Evolutionary conservation across 768 basidiomycete genomes (phyloP), one percentile per base, ranked within the genome.

Genomic region (Xerocomus potaroensis): DNA sequence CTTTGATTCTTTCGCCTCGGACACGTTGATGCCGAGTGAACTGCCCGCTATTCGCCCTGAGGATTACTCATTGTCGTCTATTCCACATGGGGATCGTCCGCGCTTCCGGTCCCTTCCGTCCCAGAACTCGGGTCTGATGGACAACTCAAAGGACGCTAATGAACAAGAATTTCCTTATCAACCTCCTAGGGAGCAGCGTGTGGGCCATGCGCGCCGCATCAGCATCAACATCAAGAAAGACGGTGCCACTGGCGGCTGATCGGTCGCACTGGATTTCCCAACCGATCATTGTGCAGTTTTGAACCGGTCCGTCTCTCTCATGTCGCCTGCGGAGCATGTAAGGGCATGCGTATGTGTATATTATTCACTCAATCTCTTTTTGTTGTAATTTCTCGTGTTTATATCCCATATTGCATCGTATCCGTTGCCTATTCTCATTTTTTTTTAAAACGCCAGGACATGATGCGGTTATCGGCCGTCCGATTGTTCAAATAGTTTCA

Each of bases 171-270:
- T 65, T 18, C 64, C 72, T 11, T 69, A 69, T 51, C 55, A 53
- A 8, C 64, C 69, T 19, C 65, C 62, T 18, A 60, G 57, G 44
- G 47, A 56, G 33, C 63, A 66, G 47, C 60, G 50, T n/a, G 53
- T 58, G 2, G 72, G 73, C 5, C 72, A 74, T 32, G 65, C 68
- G 11, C 63, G 67, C 23, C 69, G 73, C 12, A 61, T 73, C 49
- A 74, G 68, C 47, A 65, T 73, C 47, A 49, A 59, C 33, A 46
- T 70, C 56, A 70, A 66, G 57, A 67, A 65, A 38, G 47, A 49
- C 0, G 24, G 14, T 4, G 23, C 36, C 12, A 36, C 22, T 27
- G 53, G 56, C 12, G 46, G 44, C 8, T 64, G 41, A 63, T 23
- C 24, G 7, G 1, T 6, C 3, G 18, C 5, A 27, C 26, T n/a